Conservation (phyloP, 2,329 filamentous ascomycete species). For the Amauroascus verrucosus region DNA sequence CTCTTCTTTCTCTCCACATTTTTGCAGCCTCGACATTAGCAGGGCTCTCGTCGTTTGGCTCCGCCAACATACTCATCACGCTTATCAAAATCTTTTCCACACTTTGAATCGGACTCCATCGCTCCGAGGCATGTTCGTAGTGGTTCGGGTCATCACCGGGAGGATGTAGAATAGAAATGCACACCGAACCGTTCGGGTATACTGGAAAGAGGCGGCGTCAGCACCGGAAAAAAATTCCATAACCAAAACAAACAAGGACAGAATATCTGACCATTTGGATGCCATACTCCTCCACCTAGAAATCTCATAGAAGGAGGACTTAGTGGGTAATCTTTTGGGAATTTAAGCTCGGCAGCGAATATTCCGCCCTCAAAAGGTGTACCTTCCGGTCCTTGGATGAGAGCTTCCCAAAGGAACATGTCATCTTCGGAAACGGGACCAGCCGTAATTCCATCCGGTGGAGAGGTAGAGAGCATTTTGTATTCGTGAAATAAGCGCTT, state of each 20-base stretch:
- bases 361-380: conserved; percentile 94
- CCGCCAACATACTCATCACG: conserved; percentile 83
- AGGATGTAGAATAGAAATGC: conserved; percentile 93
- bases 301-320: conserved; percentile 96
- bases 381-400: conserved; percentile 89
- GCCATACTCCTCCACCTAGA: conserved; percentile 75
- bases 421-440: conserved; percentile 91
- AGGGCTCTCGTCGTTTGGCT: conserved; percentile 89
- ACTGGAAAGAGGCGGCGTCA: conserved; percentile 39
- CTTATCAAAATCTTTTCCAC: conserved; percentile 88
- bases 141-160: conserved; percentile 90
- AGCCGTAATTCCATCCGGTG: conserved; percentile 94
- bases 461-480: conserved; percentile 82
- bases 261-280: conserved; percentile 68
- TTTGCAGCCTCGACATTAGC: conserved; percentile 91
- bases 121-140: conserved; percentile 80
- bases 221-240: not conserved
- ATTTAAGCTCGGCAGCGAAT: conserved; percentile 88
- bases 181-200: conserved; percentile 76
- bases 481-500: conserved; percentile 93
- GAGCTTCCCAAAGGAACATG: conserved; percentile 88
- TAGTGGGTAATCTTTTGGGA: conserved; percentile 93
- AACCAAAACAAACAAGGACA: not conserved
- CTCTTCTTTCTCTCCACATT: conserved; percentile 67
- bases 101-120: conserved; percentile 90